A percentile compares a stretch with the other conserved stretches of the same genome.
phyloP scores from a whole-genome alignment of 2,329 filamentous ascomycete genomes.

The Alternaria ventricosa region DNA sequence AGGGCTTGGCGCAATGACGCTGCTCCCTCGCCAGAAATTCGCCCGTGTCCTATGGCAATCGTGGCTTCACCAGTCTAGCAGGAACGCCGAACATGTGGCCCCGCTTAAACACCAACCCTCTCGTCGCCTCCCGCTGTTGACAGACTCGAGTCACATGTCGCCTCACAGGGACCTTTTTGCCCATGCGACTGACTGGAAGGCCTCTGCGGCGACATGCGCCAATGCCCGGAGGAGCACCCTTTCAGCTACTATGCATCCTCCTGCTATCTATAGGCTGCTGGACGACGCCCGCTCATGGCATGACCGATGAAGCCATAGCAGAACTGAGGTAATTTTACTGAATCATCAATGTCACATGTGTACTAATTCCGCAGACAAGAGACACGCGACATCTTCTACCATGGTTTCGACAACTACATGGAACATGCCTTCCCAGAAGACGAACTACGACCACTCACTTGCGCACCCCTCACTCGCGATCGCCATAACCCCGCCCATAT shows the following conservation, averaged over 20 bases:
- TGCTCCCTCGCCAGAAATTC: slow-evolving; percentile 10
- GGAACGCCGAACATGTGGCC: slow-evolving; percentile 8
- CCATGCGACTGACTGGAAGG: slow-evolving; percentile 47
- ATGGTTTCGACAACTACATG: slow-evolving; percentile 97
- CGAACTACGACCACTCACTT: slow-evolving; percentile 87
- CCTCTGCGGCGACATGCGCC: slow-evolving; percentile 35
- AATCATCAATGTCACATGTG: neutral
- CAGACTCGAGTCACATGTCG: slow-evolving; percentile 42
- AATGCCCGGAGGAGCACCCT: slow-evolving; percentile 27
- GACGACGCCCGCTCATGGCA: slow-evolving; percentile 48
- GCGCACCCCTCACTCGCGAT: slow-evolving; percentile 83
- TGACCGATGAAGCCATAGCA: slow-evolving; percentile 53
- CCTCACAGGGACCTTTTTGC: slow-evolving; percentile 34
- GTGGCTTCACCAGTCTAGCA: slow-evolving; percentile 14
- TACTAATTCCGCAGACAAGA: slow-evolving; percentile 49
- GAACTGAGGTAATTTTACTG: slow-evolving; percentile 42
- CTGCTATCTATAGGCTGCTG: slow-evolving; percentile 41
- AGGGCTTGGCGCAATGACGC: slow-evolving; percentile 21
- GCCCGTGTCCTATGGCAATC: slow-evolving; percentile 15
- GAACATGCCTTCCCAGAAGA: slow-evolving; percentile 93
- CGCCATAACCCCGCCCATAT: slow-evolving; percentile 78
- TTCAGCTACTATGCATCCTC: slow-evolving; percentile 40
- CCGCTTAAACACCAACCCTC: slow-evolving; percentile 1
- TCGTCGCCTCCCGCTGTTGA: neutral
- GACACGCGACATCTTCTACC: slow-evolving; percentile 82